A percentile compares a stretch with the other conserved stretches of the same genome.
phyloP scores from a whole-genome alignment of 768 basidiomycete species.

The Chalciporus piperatus region DNA sequence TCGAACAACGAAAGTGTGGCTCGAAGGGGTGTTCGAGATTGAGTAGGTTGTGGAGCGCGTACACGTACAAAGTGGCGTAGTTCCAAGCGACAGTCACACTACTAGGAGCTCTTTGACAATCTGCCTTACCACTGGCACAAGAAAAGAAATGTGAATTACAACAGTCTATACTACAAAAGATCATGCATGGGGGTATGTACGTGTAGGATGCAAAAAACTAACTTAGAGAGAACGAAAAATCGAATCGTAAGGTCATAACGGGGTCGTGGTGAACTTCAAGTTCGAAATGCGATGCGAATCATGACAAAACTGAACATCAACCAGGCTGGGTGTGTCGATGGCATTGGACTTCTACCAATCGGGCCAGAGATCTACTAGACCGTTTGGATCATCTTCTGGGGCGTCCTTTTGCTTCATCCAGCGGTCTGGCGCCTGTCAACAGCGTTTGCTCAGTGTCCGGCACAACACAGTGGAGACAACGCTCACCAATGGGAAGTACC shows the following conservation, averaged over 20 bases:
- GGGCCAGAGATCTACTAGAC: slow-evolving; percentile 57
- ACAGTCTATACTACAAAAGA: slow-evolving; percentile 23
- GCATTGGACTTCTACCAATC: slow-evolving; percentile 54
- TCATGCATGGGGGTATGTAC: slow-evolving; percentile 28
- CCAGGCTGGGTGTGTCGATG: background rate
- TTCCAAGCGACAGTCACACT: slow-evolving; percentile 6
- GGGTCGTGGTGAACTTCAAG: background rate
- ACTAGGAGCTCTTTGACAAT: too few relatives aligned
- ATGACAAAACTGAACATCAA: background rate
- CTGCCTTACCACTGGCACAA: background rate
- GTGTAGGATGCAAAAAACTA: slow-evolving; percentile 13
- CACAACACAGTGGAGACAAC: background rate
- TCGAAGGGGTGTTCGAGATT: background rate
- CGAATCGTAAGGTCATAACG: slow-evolving; percentile 1
- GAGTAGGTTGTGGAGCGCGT: background rate
- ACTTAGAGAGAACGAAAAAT: background rate
- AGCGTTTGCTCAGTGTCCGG: background rate
- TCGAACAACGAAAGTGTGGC: slow-evolving; percentile 10
- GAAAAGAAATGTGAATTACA: background rate
- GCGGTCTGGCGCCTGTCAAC: slow-evolving; percentile 71
- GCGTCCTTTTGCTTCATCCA: slow-evolving; percentile 87
- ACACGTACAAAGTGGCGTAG: background rate
- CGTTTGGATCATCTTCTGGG: slow-evolving; percentile 68
- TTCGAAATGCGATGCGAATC: slow-evolving; percentile 3
- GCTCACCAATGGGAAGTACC: slow-evolving; percentile 81